Base-by-base conservation (phyloP, 1,284 basidiomycete genomes). In the Fomitopsis schrenkii region DNA sequence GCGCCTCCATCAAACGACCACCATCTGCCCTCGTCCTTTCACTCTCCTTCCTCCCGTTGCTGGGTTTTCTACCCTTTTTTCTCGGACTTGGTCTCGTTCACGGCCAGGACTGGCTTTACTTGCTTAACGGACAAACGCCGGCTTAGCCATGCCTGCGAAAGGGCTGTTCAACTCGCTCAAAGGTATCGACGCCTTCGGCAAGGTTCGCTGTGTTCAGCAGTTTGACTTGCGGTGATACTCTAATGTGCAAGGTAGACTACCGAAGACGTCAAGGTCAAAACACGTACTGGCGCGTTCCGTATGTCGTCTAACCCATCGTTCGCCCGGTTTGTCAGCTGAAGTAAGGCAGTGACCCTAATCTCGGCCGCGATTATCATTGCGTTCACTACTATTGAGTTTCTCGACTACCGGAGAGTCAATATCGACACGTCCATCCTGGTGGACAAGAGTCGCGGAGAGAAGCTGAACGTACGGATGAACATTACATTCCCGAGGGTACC, bases 221-320 rank as follows among this genome's bases (percentile, higher is more conserved):
- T 10, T 55, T 19, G 7, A 45, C 59, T 48, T 57, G 40, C 17
- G n/a, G 61, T 61, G 57, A 58, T 62, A 64, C 58, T 59, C 64
- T 53, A 62, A 66, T 41, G 30, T 35, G 22, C 17, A 44, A 22
- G 59, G 66, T 71, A 97, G 96, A 98, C 95, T 41, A 94, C 93
- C 77, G 95, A 98, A 73, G 95, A 98, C 83, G 95, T 98, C 66
- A 97, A 97, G 80, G 93, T 98, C 79, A 95, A 95, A 81, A 98
- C 96, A 45, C 86, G 93, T 65, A 95, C 93, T 44, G 95, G 95
- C 67, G 95, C 94, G 69, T 80, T 97, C 69, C 82, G 94, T 96
- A 70, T 76, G 91, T 81, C 26, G 50, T 57, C 46, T 59, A 44
- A 12, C 48, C 12, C 48, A 50, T 1, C 58, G 48, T 62, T 33